Conservation (phyloP, 768 basidiomycete species). For the Psilocybe cubensis region DNA sequence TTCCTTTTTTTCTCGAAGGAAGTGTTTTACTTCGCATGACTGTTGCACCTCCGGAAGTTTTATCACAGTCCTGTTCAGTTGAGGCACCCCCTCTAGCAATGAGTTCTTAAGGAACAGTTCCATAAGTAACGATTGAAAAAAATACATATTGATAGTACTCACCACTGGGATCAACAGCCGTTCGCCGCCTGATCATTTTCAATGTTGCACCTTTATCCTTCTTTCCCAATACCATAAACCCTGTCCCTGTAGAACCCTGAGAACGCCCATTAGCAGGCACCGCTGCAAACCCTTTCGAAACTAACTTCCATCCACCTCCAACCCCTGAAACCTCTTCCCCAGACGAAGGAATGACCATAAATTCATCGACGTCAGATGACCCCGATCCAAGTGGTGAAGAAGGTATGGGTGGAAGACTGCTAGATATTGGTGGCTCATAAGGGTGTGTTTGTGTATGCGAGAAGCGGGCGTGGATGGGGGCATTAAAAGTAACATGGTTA, state of each 20-base stretch:
- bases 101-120: constrained; percentile 25
- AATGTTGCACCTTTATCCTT: constrained; percentile 15
- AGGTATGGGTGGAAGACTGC: neutral
- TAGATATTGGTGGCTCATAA: neutral
- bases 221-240: constrained; percentile 21
- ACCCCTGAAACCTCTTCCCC: constrained; percentile 51
- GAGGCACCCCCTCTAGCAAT: constrained; percentile 27
- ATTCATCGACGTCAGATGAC: constrained; percentile 47
- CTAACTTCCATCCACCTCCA: constrained; percentile 58
- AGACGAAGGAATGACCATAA: constrained; percentile 32
- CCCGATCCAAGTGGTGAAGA: constrained; percentile 19
- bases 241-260: constrained; percentile 8
- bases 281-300: constrained; percentile 22
- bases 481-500: neutral
- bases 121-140: neutral
- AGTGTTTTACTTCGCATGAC: constrained; percentile 69
- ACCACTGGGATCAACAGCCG: constrained; percentile 54
- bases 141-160: constrained; percentile 14
- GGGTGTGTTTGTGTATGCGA: constrained; percentile 11
- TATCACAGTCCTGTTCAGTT: neutral
- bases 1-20: constrained; percentile 46
- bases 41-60: constrained; percentile 24
- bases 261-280: neutral
- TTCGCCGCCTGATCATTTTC: constrained; percentile 56
- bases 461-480: constrained; percentile 11